A percentile compares a stretch with the other conserved stretches of the same genome.
Conservation (phyloP, 2,329 filamentous ascomycete species). For the Curvularia verruculosa region DNA sequence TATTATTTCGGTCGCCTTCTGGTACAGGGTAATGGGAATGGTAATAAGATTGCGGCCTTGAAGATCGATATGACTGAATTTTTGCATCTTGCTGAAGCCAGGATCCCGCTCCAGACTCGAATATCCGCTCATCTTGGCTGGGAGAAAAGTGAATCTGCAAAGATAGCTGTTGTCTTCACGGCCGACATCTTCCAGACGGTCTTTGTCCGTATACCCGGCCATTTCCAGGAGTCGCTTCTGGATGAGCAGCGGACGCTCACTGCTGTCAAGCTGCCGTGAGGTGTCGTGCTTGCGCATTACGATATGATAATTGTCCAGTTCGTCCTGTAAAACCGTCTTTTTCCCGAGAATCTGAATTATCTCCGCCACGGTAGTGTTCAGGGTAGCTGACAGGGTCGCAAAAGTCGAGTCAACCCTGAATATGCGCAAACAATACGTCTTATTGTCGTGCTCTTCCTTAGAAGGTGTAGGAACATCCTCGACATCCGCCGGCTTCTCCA, state of each 20-base stretch:
- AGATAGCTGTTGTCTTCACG: slow-evolving; percentile 97
- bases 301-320: slow-evolving; percentile 92
- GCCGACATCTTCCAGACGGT: slow-evolving; percentile 90
- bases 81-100: slow-evolving; percentile 80
- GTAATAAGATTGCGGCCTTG: slow-evolving; percentile 89
- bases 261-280: slow-evolving; percentile 76
- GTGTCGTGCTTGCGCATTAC: slow-evolving; percentile 92
- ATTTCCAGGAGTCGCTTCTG: slow-evolving; percentile 91
- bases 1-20: slow-evolving; percentile 89
- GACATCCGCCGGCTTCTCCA: slow-evolving; percentile 63
- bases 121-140: slow-evolving; percentile 82
- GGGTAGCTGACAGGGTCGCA: slow-evolving; percentile 81
- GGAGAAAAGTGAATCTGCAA: slow-evolving; percentile 93
- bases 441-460: slow-evolving; percentile 74
- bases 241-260: slow-evolving; percentile 84
- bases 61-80: slow-evolving; percentile 93
- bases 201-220: slow-evolving; percentile 84
- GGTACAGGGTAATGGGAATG: slow-evolving; percentile 92
- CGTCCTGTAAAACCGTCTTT: slow-evolving; percentile 91
- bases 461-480: slow-evolving; percentile 73
- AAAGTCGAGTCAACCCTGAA: slow-evolving; percentile 95
- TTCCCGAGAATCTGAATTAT: slow-evolving; percentile 89
- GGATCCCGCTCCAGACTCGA: slow-evolving; percentile 75
- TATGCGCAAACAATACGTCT: slow-evolving; percentile 89
- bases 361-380: slow-evolving; percentile 85